Evolutionary conservation across 2,329 filamentous ascomycete species (phyloP).

Genomic region (Dryadomyces quercus-mongolicae): DNA sequence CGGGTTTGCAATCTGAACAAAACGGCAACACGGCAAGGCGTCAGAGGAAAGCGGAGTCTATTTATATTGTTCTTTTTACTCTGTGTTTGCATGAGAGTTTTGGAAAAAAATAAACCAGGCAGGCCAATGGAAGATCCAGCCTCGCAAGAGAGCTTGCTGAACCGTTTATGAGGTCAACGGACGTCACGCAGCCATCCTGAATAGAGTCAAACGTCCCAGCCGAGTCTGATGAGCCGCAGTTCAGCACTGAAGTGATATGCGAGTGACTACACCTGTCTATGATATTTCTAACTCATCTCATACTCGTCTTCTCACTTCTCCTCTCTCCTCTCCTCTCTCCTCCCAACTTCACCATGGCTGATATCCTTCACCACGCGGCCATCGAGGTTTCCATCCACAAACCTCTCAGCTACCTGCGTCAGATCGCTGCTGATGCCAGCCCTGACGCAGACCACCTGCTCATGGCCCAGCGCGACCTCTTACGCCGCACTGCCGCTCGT

Average conservation of each 20-base stretch:
- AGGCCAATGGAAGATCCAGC: not conserved
- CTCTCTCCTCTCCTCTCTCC: not conserved
- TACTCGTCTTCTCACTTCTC: not conserved
- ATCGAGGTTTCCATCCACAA: slow-evolving; percentile 2
- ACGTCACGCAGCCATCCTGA: no score
- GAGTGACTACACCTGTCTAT: not conserved
- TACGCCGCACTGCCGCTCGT: slow-evolving; percentile 2
- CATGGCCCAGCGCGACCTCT: slow-evolving; percentile 3
- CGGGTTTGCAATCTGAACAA: no score
- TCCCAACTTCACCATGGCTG: slow-evolving; percentile 1
- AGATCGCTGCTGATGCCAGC: slow-evolving; percentile 4
- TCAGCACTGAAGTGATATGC: no score
- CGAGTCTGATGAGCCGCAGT: not conserved
- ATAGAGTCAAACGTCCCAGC: not conserved
- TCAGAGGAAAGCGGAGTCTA: not conserved
- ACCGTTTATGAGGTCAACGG: no score
- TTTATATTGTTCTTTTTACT: not conserved
- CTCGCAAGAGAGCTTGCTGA: not conserved
- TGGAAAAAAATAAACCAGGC: not conserved
- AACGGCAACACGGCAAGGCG: not conserved
- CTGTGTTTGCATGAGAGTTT: not conserved
- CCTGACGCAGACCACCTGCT: not conserved
- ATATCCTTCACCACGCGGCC: not conserved
- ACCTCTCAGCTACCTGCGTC: slow-evolving; percentile 1
- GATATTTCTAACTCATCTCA: not conserved